Evolutionary conservation across 2,329 filamentous ascomycete species (phyloP).

Genomic region (Epichloe elymi): DNA sequence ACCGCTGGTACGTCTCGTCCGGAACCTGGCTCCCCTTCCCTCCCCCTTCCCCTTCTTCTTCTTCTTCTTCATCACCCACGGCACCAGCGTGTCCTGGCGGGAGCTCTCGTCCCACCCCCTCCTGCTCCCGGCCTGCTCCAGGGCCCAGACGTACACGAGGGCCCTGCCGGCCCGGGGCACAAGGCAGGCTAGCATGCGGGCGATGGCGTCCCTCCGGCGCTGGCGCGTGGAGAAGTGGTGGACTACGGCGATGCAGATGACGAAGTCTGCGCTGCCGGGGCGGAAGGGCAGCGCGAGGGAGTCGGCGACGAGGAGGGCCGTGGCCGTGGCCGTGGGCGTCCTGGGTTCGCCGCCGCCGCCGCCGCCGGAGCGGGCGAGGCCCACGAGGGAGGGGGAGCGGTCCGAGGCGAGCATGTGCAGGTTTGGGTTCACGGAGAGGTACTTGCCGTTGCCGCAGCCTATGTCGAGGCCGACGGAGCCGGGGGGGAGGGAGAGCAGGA

Average conservation of each 20-base stretch:
- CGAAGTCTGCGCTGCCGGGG: conserved; percentile 53
- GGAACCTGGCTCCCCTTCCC: conserved; percentile 14
- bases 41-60: neutral
- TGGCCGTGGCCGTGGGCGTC: too few species aligned
- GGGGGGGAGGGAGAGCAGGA: conserved; percentile 50
- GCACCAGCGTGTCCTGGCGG: conserved; percentile 86
- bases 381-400: conserved; percentile 50
- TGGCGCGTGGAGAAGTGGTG: conserved; percentile 77
- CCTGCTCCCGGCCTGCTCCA: conserved; percentile 79
- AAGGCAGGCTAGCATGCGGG: conserved; percentile 56
- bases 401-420: conserved; percentile 79
- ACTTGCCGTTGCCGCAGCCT: conserved; percentile 96
- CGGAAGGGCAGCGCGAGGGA: conserved; percentile 73
- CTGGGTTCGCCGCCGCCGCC: conserved; percentile 16
- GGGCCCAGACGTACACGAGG: conserved; percentile 85
- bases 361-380: conserved; percentile 18
- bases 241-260: conserved; percentile 84
- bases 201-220: conserved; percentile 60
- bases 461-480: conserved; percentile 80
- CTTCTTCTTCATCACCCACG: conserved; percentile 61
- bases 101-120: conserved; percentile 77
- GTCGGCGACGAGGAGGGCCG: conserved; percentile 47
- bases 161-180: conserved; percentile 48
- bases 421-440: conserved; percentile 63
- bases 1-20: conserved; percentile 63